Evolutionary conservation across 768 basidiomycete species (phyloP), one percentile per base, ranked within the genome.

Genomic region (Naganishia antarctica): DNA sequence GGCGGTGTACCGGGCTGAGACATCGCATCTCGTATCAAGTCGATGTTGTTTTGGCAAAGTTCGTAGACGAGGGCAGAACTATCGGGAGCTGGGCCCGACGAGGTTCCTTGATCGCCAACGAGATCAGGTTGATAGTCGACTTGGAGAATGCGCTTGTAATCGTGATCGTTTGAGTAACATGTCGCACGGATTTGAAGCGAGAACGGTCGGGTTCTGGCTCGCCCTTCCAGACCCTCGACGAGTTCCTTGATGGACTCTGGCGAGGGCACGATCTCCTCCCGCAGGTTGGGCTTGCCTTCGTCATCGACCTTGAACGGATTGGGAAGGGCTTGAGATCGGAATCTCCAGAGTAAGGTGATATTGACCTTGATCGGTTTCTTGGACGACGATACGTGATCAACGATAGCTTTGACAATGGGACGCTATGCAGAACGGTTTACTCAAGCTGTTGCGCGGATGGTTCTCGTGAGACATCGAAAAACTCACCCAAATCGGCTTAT

Each of bases 401-500:
- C 40, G n/a, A 57, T 57, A 1, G 18, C 53, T 40, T 40, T 57
- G 32, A 25, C 3, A 15, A 57, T 9, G 1, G 53, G 53, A n/a
- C 31, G 9, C 53, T 57, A 44, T 18, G 4, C 23, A 40, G 31
- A 25, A 23, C 9, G 4, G 9, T n/a, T 41, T 25, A 4, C 18
- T 37, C 28, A 16, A n/a, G n/a, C n/a, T n/a, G n/a, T n/a, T n/a
- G n/a, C n/a, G n/a, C n/a, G n/a, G n/a, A n/a, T n/a, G n/a, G n/a
- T n/a, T n/a, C n/a, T n/a, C n/a, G n/a, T n/a, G n/a, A 31, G 15
- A 15, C 5, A 50, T 16, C 15, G 46, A 18, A 32, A 51, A 15
- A 25, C 53, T 37, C 37, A 57, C 53, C 53, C 53, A 57, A 25
- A 57, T 40, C 4, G 53, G 13, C 43, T 6, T 44, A 12, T 44